Conservation (phyloP, 2,329 filamentous ascomycete genomes). For the Magnaporthiopsis rhizophila region DNA sequence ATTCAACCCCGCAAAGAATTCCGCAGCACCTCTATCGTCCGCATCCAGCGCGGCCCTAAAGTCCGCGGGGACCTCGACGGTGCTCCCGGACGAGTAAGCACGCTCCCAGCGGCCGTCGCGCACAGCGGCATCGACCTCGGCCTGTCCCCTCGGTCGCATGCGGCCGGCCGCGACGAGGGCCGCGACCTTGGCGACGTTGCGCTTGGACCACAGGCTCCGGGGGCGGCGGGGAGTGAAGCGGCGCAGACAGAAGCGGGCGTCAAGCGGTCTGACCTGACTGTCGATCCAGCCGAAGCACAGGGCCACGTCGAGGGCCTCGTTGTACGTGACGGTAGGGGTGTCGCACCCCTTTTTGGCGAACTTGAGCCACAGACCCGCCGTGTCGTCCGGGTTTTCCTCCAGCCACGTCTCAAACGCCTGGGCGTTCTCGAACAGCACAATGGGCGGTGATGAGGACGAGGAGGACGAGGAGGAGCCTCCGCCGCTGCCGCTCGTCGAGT, state of each 20-base stretch:
- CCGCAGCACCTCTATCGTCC: slow-evolving; percentile 23
- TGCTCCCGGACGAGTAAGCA: slow-evolving; percentile 39
- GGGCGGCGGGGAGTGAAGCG: slow-evolving; percentile 50
- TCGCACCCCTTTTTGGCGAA: slow-evolving; percentile 6
- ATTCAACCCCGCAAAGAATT: slow-evolving; percentile 33
- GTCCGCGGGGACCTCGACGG: slow-evolving; percentile 38
- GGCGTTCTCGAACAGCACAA: background rate
- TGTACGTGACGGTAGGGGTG: slow-evolving; percentile 3
- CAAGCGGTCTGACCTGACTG: slow-evolving; percentile 37
- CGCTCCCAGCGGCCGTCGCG: slow-evolving; percentile 49
- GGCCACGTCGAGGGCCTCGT: slow-evolving; percentile 45
- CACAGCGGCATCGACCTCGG: slow-evolving; percentile 31
- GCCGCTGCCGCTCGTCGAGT: background rate
- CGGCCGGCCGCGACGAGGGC: slow-evolving; percentile 22
- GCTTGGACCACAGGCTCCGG: slow-evolving; percentile 50
- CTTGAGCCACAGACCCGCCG: slow-evolving; percentile 4
- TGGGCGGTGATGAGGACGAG: background rate
- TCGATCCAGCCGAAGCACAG: slow-evolving; percentile 59
- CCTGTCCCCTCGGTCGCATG: slow-evolving; percentile 1
- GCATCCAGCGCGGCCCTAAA: slow-evolving; percentile 34
- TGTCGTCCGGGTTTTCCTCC: slow-evolving; percentile 5
- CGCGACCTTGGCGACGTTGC: slow-evolving; percentile 46
- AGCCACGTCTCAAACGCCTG: slow-evolving; percentile 8
- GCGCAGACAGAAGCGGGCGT: slow-evolving; percentile 41
- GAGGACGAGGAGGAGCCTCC: background rate